Conservation (phyloP, 1,139 yeast genomes). For the Trichomonascaceae sp. region DNA sequence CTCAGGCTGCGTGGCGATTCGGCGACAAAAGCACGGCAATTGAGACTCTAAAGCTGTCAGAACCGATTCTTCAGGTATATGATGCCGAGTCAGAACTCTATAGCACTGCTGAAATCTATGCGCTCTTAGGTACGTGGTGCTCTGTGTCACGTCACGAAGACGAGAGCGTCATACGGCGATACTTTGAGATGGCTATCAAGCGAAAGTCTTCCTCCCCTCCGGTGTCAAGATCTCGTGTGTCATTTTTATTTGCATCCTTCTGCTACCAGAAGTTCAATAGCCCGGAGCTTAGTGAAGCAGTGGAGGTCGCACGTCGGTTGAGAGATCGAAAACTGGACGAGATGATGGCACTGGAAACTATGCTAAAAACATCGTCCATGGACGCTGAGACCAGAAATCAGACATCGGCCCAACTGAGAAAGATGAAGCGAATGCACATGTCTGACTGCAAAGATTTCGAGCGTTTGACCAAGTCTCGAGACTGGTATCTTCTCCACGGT, state of each 20-base stretch:
- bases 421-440: conserved; percentile 21
- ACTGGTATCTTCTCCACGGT: conserved; percentile 40
- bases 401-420: conserved; percentile 18
- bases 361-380: conserved; percentile 20
- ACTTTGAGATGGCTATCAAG: conserved; percentile 35
- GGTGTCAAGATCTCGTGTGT: conserved; percentile 31
- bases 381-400: conserved; percentile 22
- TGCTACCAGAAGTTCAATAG: conserved; percentile 56
- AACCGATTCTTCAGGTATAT: conserved; percentile 2
- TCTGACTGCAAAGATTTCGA: conserved; percentile 39
- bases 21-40: conserved; percentile 14
- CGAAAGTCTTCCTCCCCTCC: conserved; percentile 8
- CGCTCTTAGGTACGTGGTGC: conserved; percentile 52
- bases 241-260: conserved; percentile 54
- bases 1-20: conserved; percentile 13
- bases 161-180: conserved; percentile 39
- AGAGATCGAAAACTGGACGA: conserved; percentile 30
- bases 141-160: conserved; percentile 60
- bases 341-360: conserved; percentile 32
- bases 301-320: conserved; percentile 31
- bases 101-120: conserved; percentile 10
- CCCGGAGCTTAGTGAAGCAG: conserved; percentile 31
- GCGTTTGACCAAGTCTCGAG: conserved; percentile 27
- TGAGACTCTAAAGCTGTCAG: conserved; percentile 6
- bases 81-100: too few species aligned